Evolutionary conservation across 2,329 filamentous ascomycete species (phyloP), one percentile per base, ranked within the genome.

Genomic region (Neopestalotiopsis rosae): DNA sequence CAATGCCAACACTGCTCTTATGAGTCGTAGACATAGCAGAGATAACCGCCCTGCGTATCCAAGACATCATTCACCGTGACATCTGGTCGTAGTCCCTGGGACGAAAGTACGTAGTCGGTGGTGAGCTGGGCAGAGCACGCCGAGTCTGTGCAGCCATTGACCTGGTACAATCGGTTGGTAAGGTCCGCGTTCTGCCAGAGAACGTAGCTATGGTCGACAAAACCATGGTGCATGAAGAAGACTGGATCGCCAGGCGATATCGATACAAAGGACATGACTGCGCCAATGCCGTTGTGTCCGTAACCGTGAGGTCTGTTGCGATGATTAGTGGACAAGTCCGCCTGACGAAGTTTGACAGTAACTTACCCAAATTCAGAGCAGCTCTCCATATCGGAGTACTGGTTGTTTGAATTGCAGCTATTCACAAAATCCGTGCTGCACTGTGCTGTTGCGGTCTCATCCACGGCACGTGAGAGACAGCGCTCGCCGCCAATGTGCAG

Each of bases 281-380:
- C 78, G 59, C 79, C 79, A 56, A 80, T 71, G 30, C 79, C 77
- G 70, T 80, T 79, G 70, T 81, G 79, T 58, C 78, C 77, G 68
- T 80, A 80, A 0, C 74, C 79, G 72, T 80, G 79, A 0, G 78
- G 78, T 7, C 78, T 80, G 28, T 4, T 57, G 20, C 61, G 49
- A 5, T n/a, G 6, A 34, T n/a, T 49, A 72, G 75, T 69, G 75
- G 72, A 32, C 66, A n/a, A 24, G 2, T 52, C 12, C 17, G 28
- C 14, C 12, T 14, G 12, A 56, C 34, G 30, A 6, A 30, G 10
- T 17, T 49, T 61, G n/a, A 20, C 61, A 52, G 45, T 34, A 32
- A 73, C 78, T 68, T 74, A 80, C 79, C 79, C 78, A 10, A 76
- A 72, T 66, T 81, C 78, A 34, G 74, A 74, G 71, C 79, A 80